phyloP scores from a whole-genome alignment of 345 rosid genomes.

The Corymbia maculata region DNA sequence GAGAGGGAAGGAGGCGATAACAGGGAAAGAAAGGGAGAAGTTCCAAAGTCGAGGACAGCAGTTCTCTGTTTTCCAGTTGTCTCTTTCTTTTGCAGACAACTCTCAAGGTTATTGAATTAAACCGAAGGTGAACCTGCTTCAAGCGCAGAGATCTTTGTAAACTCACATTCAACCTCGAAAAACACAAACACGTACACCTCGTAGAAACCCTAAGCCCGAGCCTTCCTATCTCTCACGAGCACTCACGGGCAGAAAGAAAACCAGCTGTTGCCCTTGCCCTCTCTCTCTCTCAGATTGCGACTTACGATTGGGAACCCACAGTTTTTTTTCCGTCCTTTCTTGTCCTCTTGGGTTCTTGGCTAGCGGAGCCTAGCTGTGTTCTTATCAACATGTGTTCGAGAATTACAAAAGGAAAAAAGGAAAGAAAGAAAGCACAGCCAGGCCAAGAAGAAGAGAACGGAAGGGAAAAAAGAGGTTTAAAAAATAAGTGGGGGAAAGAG shows the following conservation, averaged over 20 bases:
- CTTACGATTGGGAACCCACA: background rate
- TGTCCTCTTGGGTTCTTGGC: background rate
- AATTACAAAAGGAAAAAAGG: background rate
- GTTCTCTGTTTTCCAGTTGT: no score
- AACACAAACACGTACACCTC: no score
- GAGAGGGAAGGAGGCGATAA: no score
- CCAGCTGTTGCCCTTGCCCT: background rate
- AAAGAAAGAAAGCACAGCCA: background rate
- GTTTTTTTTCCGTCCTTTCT: background rate
- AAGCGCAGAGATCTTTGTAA: no score
- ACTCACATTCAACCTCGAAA: no score
- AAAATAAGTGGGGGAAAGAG: background rate
- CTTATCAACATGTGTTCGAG: background rate
- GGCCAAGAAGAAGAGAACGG: background rate
- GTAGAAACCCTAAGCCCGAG: no score
- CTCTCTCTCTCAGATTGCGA: background rate
- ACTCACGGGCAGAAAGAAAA: background rate
- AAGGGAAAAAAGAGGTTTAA: background rate
- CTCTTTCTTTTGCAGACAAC: no score
- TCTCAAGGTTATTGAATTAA: no score
- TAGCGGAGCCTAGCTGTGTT: background rate
- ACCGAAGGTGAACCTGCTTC: no score
- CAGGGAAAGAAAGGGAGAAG: no score
- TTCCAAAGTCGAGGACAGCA: no score
- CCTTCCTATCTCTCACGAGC: no score